These are phyloP conservation scores for Gaeumannomyces sp. DNA, from an alignment of 2,329 filamentous ascomycete species.

Conservation along the genomic window DNA sequence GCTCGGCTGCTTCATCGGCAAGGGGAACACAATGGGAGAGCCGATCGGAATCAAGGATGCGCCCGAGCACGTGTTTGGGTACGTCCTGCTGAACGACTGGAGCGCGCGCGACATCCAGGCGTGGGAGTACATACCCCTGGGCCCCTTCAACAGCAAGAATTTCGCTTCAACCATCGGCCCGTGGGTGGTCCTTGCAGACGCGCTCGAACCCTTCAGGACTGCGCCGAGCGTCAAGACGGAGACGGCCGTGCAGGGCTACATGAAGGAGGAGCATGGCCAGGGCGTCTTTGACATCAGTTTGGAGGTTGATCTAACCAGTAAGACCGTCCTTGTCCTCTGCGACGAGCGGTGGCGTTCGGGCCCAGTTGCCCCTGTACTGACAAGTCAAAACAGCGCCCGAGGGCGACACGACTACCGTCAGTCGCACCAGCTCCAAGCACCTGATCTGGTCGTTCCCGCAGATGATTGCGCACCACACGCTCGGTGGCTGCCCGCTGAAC, in stretches of 20 bases:
- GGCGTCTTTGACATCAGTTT: slow-evolving; percentile 29
- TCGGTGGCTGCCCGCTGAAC: slow-evolving; percentile 61
- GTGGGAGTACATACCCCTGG: slow-evolving; percentile 79
- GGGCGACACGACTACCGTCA: slow-evolving; percentile 50
- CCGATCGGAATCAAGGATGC: slow-evolving; percentile 59
- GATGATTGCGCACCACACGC: slow-evolving; percentile 76
- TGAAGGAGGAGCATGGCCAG: slow-evolving; percentile 53
- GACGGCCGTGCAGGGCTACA: slow-evolving; percentile 31
- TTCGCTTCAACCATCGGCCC: slow-evolving; percentile 72
- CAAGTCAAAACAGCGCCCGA: slow-evolving; percentile 29
- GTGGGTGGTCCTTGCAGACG: slow-evolving; percentile 74
- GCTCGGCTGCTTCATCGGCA: slow-evolving; percentile 67
- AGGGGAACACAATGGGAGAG: slow-evolving; percentile 56
- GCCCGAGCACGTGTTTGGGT: slow-evolving; percentile 67
- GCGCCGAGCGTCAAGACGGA: slow-evolving; percentile 25
- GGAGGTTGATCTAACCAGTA: slow-evolving; percentile 11
- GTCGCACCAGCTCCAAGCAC: slow-evolving; percentile 50
- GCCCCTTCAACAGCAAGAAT: slow-evolving; percentile 80
- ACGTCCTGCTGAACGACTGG: slow-evolving; percentile 85
- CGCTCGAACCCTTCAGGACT: slow-evolving; percentile 53
- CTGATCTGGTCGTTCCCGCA: slow-evolving; percentile 77
- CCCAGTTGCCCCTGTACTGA: not conserved
- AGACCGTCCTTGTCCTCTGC: not conserved
- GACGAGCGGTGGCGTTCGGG: too few species aligned
- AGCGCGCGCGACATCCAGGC: slow-evolving; percentile 75